phyloP scores from a whole-genome alignment of 345 rosid species.

The Eutrema heterophyllum region DNA sequence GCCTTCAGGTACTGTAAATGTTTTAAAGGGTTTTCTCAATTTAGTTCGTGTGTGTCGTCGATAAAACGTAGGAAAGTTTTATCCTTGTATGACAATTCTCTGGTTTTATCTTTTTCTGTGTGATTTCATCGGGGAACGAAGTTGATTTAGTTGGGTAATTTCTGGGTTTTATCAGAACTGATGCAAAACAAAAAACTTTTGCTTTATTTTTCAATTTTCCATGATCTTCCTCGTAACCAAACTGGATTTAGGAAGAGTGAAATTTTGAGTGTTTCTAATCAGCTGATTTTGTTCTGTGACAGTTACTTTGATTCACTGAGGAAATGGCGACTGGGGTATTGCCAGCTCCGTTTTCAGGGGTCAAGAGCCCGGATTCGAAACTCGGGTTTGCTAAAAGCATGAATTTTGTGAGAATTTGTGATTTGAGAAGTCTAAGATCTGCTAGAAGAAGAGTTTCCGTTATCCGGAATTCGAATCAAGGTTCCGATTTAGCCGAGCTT shows the following conservation, averaged over 20 bases:
- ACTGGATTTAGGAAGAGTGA: not conserved
- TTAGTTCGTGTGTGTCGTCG: not conserved
- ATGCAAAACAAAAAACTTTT: not conserved
- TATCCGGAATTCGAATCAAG: slow-evolving; percentile 57
- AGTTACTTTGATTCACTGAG: slow-evolving; percentile 21
- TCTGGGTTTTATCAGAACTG: not conserved
- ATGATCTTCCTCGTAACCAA: not conserved
- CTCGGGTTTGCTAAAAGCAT: slow-evolving; percentile 54
- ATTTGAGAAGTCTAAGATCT: slow-evolving; percentile 48
- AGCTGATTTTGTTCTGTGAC: slow-evolving; percentile 16
- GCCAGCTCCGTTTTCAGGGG: slow-evolving; percentile 60
- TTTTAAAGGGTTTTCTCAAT: not conserved
- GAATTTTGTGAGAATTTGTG: slow-evolving; percentile 64
- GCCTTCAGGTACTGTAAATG: slow-evolving; percentile 15
- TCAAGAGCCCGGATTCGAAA: slow-evolving; percentile 52
- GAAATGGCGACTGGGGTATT: slow-evolving; percentile 71
- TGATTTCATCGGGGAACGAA: not conserved
- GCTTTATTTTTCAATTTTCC: not conserved
- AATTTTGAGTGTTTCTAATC: not conserved
- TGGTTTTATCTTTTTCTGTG: not conserved
- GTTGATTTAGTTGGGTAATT: not conserved
- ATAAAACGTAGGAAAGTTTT: not conserved
- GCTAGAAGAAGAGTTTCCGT: slow-evolving; percentile 43
- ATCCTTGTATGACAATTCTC: not conserved
- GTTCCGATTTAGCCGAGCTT: slow-evolving; percentile 63